Conservation (phyloP, 768 basidiomycete species). For the Hygrocybe coccinea region DNA sequence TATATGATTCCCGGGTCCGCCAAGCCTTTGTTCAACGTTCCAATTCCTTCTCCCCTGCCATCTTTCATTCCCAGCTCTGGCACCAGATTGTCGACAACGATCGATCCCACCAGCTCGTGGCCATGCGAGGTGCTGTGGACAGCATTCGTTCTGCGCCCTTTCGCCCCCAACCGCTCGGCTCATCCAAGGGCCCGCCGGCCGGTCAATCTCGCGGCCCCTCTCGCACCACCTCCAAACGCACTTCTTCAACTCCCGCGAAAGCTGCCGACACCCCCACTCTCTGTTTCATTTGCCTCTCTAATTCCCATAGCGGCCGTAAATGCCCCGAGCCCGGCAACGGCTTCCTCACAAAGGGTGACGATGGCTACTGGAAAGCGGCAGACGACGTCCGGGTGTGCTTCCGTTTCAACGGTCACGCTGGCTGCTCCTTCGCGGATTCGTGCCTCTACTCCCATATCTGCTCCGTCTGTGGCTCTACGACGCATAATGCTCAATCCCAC, state of each 20-base stretch:
- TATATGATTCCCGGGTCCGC: not conserved
- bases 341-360: not conserved
- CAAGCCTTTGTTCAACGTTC: not conserved
- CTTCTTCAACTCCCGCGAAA: not conserved
- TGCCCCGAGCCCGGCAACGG: not conserved
- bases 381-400: not conserved
- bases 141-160: not conserved
- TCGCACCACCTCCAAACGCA: not conserved
- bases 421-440: not conserved
- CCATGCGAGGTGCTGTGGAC: not conserved
- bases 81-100: not conserved
- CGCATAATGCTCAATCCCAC: constrained; percentile 9
- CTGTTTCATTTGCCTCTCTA: not conserved
- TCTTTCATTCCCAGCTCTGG: not conserved
- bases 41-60: not conserved
- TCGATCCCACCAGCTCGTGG: not conserved
- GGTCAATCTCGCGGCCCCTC: not conserved
- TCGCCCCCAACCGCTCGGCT: not conserved
- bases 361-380: not conserved
- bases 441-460: constrained; percentile 10
- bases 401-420: not conserved
- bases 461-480: constrained; percentile 10
- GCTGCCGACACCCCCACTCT: not conserved
- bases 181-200: not conserved
- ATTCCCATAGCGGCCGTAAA: not conserved